Evolutionary conservation across 2,329 filamentous ascomycete genomes (phyloP).

Genomic region (Neurospora sp.): DNA sequence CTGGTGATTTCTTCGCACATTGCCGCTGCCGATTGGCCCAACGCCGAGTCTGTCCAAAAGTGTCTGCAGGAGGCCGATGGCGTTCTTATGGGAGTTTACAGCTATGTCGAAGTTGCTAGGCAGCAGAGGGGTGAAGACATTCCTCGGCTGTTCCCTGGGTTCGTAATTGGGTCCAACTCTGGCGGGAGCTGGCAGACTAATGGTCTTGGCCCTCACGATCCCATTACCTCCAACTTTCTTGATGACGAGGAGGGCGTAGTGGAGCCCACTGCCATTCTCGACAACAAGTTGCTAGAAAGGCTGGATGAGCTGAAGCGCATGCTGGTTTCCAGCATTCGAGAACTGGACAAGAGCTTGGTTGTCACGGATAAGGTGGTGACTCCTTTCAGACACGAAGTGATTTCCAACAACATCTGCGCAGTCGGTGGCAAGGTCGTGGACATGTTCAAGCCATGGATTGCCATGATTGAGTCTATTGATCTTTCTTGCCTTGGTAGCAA

Average conservation of each 20-base stretch:
- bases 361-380: slow-evolving; percentile 75
- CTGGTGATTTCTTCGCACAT: slow-evolving; percentile 96
- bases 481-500: slow-evolving; percentile 62
- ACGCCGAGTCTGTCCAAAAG: slow-evolving; percentile 86
- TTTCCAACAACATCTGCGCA: slow-evolving; percentile 73
- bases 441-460: slow-evolving; percentile 80
- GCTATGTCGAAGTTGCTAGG: slow-evolving; percentile 89
- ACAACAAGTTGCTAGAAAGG: slow-evolving; percentile 67
- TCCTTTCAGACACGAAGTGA: slow-evolving; percentile 62
- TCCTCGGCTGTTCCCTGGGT: slow-evolving; percentile 84
- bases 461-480: slow-evolving; percentile 85
- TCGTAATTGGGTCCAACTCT: slow-evolving; percentile 72
- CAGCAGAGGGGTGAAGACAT: slow-evolving; percentile 91
- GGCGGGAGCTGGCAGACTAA: slow-evolving; percentile 86
- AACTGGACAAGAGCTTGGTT: slow-evolving; percentile 74
- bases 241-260: slow-evolving; percentile 66
- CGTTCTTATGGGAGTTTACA: slow-evolving; percentile 85
- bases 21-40: slow-evolving; percentile 90
- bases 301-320: slow-evolving; percentile 79
- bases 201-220: slow-evolving; percentile 53
- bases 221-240: slow-evolving; percentile 71
- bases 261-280: slow-evolving; percentile 66
- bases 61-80: slow-evolving; percentile 97
- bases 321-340: slow-evolving; percentile 75
- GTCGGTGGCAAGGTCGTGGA: slow-evolving; percentile 75